phyloP scores from a whole-genome alignment of 805 yeast genomes.

The Torulaspora indica region DNA sequence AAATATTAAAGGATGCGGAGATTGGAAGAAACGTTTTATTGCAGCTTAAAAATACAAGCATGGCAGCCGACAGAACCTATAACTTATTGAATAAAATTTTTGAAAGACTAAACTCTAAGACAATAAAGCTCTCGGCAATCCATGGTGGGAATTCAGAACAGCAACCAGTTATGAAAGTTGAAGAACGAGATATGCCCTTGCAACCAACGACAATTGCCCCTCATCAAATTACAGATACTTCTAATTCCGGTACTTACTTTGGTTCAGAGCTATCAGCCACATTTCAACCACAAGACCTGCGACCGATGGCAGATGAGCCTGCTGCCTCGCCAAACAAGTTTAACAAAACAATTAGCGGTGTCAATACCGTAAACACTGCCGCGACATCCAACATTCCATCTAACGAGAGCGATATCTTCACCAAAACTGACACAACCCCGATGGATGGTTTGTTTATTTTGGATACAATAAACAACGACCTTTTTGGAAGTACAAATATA shows the following conservation, averaged over 20 bases:
- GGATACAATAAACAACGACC: conserved; percentile 5
- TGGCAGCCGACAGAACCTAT: conserved; percentile 77
- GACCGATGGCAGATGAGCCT: conserved; percentile 1
- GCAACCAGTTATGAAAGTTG: conserved; percentile 12
- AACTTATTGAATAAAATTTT: conserved; percentile 73
- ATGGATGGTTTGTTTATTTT: conserved; percentile 10
- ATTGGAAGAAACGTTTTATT: conserved; percentile 72
- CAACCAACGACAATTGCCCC: conserved; percentile 10
- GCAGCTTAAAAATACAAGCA: conserved; percentile 63
- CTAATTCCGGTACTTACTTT: conserved; percentile 19
- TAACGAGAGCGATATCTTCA: conserved; percentile 9
- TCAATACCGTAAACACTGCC: conserved; percentile 19
- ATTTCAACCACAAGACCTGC: conserved; percentile 1
- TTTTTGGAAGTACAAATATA: conserved; percentile 3
- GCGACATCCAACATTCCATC: conserved; percentile 16
- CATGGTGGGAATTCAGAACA: conserved; percentile 16
- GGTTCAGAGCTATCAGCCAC: conserved; percentile 27
- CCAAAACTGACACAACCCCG: conserved; percentile 7
- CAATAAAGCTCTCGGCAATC: conserved; percentile 45
- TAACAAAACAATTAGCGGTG: conserved; percentile 19
- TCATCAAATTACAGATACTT: conserved; percentile 5
- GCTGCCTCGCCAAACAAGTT: conserved; percentile 4
- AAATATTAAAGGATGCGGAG: conserved; percentile 72
- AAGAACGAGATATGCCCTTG: conserved; percentile 11
- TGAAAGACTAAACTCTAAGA: conserved; percentile 69